phyloP scores from a whole-genome alignment of 768 basidiomycete genomes.

The Clitopilus passeckerianus region DNA sequence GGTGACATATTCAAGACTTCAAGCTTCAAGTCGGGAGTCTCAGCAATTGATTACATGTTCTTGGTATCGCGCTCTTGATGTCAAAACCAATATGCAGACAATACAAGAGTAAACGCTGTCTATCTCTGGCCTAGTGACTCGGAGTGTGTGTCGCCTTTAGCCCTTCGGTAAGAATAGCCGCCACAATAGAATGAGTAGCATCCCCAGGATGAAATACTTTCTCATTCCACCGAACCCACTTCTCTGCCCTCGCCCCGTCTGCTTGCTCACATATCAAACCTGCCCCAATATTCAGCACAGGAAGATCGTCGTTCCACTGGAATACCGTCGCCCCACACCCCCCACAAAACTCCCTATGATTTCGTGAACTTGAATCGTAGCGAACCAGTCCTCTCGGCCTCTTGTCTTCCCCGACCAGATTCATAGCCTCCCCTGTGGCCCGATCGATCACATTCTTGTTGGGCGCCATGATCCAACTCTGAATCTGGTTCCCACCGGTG shows the following conservation, averaged over 20 bases:
- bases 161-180: background rate
- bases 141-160: background rate
- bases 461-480: background rate
- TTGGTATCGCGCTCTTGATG: too few species aligned
- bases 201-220: slow-evolving; percentile 13
- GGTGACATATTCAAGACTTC: too few species aligned
- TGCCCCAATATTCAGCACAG: background rate
- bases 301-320: slow-evolving; percentile 7
- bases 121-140: too few species aligned
- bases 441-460: background rate
- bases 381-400: background rate
- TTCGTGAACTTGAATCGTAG: background rate
- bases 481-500: background rate
- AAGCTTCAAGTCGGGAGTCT: too few species aligned
- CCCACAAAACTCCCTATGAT: slow-evolving; percentile 15
- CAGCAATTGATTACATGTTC: too few species aligned
- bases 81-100: too few species aligned
- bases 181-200: background rate
- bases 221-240: slow-evolving; percentile 13
- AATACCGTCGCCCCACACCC: slow-evolving; percentile 19
- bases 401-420: background rate
- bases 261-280: slow-evolving; percentile 11
- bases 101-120: too few species aligned
- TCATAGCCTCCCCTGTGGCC: background rate
- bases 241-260: slow-evolving; percentile 13